Conservation (phyloP, 768 basidiomycete species). For the Russula earlei region DNA sequence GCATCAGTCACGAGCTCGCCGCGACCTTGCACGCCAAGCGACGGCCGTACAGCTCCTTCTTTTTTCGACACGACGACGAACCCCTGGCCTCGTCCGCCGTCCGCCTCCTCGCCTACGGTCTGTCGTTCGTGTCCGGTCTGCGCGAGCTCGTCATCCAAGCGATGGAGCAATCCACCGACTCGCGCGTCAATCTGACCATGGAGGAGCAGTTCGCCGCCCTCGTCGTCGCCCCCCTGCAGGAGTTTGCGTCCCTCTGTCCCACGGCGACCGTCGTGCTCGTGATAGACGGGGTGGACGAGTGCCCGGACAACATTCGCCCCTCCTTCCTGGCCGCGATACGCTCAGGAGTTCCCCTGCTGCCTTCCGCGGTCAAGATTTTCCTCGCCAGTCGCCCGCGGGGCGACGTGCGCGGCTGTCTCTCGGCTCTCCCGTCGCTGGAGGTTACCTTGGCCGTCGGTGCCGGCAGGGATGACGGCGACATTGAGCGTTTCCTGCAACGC, state of each 20-base stretch:
- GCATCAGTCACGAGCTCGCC: conserved; percentile 18
- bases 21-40: conserved; percentile 8
- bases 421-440: background rate
- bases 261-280: conserved; percentile 12
- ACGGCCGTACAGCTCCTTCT: conserved; percentile 18
- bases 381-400: conserved; percentile 17
- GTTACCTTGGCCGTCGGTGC: background rate
- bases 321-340: conserved; percentile 5
- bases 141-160: conserved; percentile 5
- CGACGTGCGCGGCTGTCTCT: conserved; percentile 4
- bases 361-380: conserved; percentile 13
- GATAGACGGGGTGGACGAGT: conserved; percentile 21
- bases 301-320: conserved; percentile 5
- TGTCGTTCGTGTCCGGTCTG: conserved; percentile 11
- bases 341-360: conserved; percentile 1
- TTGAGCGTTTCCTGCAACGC: conserved; percentile 6
- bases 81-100: conserved; percentile 10
- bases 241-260: conserved; percentile 6
- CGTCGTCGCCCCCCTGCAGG: conserved; percentile 8
- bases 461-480: conserved; percentile 9
- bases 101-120: conserved; percentile 17
- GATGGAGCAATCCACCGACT: conserved; percentile 4
- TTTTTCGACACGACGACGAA: conserved; percentile 15
- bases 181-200: conserved; percentile 2
- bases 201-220: conserved; percentile 17